phyloP scores from a whole-genome alignment of 2,329 filamentous ascomycete species.

The Gnomoniopsis smithogilvyi region DNA sequence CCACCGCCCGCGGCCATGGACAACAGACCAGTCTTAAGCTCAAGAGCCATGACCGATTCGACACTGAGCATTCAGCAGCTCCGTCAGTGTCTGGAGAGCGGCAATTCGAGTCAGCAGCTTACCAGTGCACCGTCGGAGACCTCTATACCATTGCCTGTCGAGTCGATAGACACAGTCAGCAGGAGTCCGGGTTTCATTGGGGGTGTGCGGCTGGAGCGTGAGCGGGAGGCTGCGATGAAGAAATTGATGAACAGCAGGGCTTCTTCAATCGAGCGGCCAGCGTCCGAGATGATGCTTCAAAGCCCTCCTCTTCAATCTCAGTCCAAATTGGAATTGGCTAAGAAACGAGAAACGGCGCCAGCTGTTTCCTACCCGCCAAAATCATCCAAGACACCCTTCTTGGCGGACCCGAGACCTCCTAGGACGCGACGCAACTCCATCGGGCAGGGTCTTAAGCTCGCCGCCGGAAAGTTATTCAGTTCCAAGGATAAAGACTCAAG shows the following conservation, averaged over 20 bases:
- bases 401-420: constrained; percentile 5
- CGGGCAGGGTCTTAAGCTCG: constrained; percentile 2
- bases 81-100: constrained; percentile 1
- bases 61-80: constrained; percentile 6
- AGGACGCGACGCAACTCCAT: constrained; percentile 14
- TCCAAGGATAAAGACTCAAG: constrained; percentile 8
- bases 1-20: constrained; percentile 25
- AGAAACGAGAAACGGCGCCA: constrained; percentile 11
- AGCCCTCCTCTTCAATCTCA: neutral
- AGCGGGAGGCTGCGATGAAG: constrained; percentile 32
- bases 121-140: constrained; percentile 18
- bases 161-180: constrained; percentile 1
- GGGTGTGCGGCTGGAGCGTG: constrained; percentile 40
- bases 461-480: constrained; percentile 12
- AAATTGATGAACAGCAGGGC: constrained; percentile 13
- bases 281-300: neutral
- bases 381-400: constrained; percentile 15
- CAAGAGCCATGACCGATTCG: constrained; percentile 11
- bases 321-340: constrained; percentile 1
- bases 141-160: neutral
- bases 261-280: constrained; percentile 9
- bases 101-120: constrained; percentile 16
- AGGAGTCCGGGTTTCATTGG: constrained; percentile 35
- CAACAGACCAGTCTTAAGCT: constrained; percentile 14
- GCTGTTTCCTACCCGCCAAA: constrained; percentile 15